These are phyloP conservation scores for Xylaria sp. DNA, from an alignment of 495 filamentous ascomycete genomes.

Conservation along the genomic window DNA sequence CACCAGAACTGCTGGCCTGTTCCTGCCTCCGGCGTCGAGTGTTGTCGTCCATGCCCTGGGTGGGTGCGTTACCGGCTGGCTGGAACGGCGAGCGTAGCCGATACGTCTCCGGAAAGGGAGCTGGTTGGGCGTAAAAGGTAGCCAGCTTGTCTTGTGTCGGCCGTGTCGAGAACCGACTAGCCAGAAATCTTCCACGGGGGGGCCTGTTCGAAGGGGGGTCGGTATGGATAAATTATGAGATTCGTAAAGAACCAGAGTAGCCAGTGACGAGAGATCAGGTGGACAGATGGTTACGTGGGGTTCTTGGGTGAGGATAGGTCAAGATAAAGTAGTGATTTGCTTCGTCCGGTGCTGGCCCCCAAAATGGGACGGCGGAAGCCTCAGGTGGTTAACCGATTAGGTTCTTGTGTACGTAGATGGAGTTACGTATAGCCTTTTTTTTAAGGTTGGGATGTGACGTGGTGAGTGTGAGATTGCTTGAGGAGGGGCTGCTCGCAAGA, in stretches of 20 bases:
- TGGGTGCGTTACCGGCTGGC: conserved; percentile 51
- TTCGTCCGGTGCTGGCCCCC: conserved; percentile 28
- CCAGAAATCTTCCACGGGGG: conserved; percentile 26
- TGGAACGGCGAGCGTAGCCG: conserved; percentile 54
- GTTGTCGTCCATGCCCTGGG: conserved; percentile 75
- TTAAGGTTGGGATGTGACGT: conserved; percentile 34
- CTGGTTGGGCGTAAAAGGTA: conserved; percentile 60
- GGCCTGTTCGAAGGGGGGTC: conserved; percentile 15
- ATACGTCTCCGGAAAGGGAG: conserved; percentile 66
- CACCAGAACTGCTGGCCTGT: conserved; percentile 54
- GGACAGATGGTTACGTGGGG: conserved; percentile 23
- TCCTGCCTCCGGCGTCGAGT: conserved; percentile 73
- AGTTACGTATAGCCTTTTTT: conserved; percentile 31
- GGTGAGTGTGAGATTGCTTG: conserved; percentile 28
- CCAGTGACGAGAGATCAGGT: conserved; percentile 26
- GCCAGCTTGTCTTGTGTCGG: conserved; percentile 61
- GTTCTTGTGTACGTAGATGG: conserved; percentile 28
- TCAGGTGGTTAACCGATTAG: not conserved
- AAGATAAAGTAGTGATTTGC: conserved; percentile 29
- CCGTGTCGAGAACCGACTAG: conserved; percentile 38
- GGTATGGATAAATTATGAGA: conserved; percentile 14
- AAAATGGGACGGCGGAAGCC: conserved; percentile 22
- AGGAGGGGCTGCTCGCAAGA: conserved; percentile 27
- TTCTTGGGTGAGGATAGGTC: conserved; percentile 23
- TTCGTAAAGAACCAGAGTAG: conserved; percentile 15